Percentiles rank a stretch among this genome's conserved stretches.
phyloP scores from a whole-genome alignment of 768 basidiomycete species.

The Amanita polypyramis region DNA sequence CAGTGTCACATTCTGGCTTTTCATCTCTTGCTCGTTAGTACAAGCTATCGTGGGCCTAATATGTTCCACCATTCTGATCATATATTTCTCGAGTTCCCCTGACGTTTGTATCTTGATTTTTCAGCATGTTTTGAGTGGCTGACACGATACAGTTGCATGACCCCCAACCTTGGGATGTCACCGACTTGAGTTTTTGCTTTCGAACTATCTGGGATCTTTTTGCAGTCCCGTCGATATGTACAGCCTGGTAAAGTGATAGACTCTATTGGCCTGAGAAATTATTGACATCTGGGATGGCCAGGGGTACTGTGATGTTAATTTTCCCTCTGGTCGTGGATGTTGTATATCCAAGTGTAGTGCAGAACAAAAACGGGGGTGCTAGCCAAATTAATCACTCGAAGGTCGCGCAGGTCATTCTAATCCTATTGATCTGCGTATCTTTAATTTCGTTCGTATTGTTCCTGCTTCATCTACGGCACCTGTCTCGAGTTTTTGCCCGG shows the following conservation, averaged over 20 bases:
- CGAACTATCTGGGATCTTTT: neutral
- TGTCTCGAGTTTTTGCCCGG: neutral
- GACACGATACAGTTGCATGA: neutral
- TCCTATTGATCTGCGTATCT: neutral
- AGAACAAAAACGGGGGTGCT: too few relatives aligned
- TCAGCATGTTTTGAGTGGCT: neutral
- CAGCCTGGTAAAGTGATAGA: neutral
- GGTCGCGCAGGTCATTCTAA: neutral
- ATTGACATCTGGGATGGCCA: neutral
- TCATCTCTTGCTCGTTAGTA: neutral
- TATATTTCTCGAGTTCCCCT: neutral
- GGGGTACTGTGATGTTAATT: neutral
- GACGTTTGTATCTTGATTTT: neutral
- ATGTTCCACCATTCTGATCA: slow-evolving; percentile 1
- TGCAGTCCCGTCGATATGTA: neutral
- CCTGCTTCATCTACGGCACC: neutral
- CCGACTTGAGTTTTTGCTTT: neutral
- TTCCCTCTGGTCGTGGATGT: neutral
- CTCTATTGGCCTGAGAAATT: too few relatives aligned
- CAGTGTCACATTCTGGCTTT: neutral
- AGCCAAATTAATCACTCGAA: neutral
- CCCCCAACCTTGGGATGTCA: neutral
- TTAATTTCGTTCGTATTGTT: neutral
- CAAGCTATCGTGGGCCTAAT: slow-evolving; percentile 2
- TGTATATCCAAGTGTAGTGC: neutral